These are phyloP conservation scores for Chrysosphaeria jannelii DNA, from an alignment of 2,329 filamentous ascomycete species.

Conservation along the genomic window DNA sequence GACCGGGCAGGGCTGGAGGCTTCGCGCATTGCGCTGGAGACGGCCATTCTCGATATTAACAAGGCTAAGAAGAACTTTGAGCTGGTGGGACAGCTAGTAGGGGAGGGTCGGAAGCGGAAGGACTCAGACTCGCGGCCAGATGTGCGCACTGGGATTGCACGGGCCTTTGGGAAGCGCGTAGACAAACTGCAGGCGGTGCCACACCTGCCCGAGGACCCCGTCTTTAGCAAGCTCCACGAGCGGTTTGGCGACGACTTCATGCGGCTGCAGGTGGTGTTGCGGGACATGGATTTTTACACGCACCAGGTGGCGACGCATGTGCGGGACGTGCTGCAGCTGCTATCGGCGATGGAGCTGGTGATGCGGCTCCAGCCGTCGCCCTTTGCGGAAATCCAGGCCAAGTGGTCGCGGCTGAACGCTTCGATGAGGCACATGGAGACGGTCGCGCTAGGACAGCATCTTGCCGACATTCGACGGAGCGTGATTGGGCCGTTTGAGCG, in stretches of 20 bases:
- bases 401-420: slow-evolving; percentile 76
- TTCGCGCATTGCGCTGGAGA: slow-evolving; percentile 23
- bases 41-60: slow-evolving; percentile 63
- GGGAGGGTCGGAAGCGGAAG: slow-evolving; percentile 38
- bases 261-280: slow-evolving; percentile 67
- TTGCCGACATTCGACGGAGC: slow-evolving; percentile 40
- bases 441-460: slow-evolving; percentile 42
- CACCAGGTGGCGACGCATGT: slow-evolving; percentile 56
- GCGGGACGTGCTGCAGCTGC: slow-evolving; percentile 49
- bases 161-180: slow-evolving; percentile 67
- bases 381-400: slow-evolving; percentile 67
- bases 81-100: slow-evolving; percentile 66
- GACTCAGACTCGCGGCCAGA: slow-evolving; percentile 42
- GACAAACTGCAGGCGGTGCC: slow-evolving; percentile 47
- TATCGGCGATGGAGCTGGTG: slow-evolving; percentile 56
- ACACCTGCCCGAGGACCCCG: slow-evolving; percentile 39
- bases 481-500: slow-evolving; percentile 38
- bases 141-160: slow-evolving; percentile 54
- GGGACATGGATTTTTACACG: slow-evolving; percentile 82
- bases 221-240: slow-evolving; percentile 54
- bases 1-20: slow-evolving; percentile 35
- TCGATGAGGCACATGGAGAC: slow-evolving; percentile 65
- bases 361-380: slow-evolving; percentile 41
- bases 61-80: slow-evolving; percentile 87
- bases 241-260: slow-evolving; percentile 82